Evolutionary conservation across 2,329 filamentous ascomycete genomes (phyloP).

Genomic region (Polytolypa hystricis): DNA sequence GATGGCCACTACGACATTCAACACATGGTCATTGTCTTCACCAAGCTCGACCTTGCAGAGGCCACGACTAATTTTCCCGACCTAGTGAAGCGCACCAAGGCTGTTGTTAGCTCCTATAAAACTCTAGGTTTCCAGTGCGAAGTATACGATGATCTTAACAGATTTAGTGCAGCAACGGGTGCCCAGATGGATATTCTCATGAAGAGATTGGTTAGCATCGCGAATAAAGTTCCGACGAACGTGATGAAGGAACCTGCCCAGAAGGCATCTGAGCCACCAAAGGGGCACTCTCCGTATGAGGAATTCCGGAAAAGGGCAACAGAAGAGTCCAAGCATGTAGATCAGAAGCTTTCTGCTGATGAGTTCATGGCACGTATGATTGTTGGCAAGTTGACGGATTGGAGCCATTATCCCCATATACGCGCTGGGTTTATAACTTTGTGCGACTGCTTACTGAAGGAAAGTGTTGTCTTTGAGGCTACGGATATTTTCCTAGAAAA

Average conservation of each 20-base stretch:
- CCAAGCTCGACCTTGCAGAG: conserved; percentile 1
- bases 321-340: not conserved
- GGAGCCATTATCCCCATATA: conserved; percentile 3
- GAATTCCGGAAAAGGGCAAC: not conserved
- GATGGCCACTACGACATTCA: not conserved
- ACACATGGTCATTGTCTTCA: conserved; percentile 4
- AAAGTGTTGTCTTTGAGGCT: conserved; percentile 3
- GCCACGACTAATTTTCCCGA: not conserved
- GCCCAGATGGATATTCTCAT: conserved; percentile 5
- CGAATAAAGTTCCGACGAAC: not conserved
- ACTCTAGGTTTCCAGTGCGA: conserved; percentile 3
- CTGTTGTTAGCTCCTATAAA: not conserved
- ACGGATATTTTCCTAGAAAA: conserved; percentile 1
- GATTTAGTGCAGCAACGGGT: conserved; percentile 4
- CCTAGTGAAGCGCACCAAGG: not conserved
- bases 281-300: not conserved
- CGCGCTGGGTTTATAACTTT: conserved; percentile 3
- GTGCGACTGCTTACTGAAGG: not conserved
- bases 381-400: not conserved
- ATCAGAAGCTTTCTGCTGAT: not conserved
- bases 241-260: not conserved
- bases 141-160: conserved; percentile 6
- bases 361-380: conserved; percentile 2
- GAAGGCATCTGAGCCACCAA: not conserved
- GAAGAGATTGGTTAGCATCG: not conserved